phyloP scores from a whole-genome alignment of 2,329 filamentous ascomycete species.

The Talaromyces atroroseus region DNA sequence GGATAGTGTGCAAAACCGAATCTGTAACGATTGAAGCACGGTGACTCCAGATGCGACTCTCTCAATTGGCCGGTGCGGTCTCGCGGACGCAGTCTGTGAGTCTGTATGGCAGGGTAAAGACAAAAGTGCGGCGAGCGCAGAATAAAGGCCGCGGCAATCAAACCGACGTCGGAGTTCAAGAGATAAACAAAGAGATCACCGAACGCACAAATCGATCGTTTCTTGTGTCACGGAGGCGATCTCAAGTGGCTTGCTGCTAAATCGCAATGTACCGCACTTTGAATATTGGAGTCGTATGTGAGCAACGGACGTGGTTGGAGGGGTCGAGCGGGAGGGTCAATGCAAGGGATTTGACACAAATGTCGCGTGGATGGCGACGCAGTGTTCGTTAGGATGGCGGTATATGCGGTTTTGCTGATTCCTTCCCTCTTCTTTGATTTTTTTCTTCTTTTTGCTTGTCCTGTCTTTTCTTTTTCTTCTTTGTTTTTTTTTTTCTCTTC shows the following conservation, averaged over 20 bases:
- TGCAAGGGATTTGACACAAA: slow-evolving; percentile 11
- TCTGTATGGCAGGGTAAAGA: neutral
- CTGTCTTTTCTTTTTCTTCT: neutral
- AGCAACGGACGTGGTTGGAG: slow-evolving; percentile 9
- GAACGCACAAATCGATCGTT: neutral
- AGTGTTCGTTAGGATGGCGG: neutral
- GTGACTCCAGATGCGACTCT: neutral
- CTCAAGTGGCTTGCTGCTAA: neutral
- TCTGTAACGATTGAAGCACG: neutral
- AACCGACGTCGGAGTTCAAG: neutral
- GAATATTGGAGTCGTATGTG: slow-evolving; percentile 1
- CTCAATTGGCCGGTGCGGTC: neutral
- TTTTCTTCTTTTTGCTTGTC: neutral
- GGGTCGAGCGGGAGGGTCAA: slow-evolving; percentile 7
- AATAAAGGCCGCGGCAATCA: neutral
- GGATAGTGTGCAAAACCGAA: neutral
- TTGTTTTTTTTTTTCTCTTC: neutral
- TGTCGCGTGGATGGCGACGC: slow-evolving; percentile 13
- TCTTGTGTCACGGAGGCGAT: neutral
- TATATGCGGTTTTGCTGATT: neutral
- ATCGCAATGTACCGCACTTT: slow-evolving; percentile 1
- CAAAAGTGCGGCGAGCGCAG: neutral
- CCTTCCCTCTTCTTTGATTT: neutral
- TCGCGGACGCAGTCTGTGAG: neutral
- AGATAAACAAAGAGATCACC: neutral